phyloP scores from a whole-genome alignment of 2,329 filamentous ascomycete genomes.

The Lecanoromycetidae sp. region DNA sequence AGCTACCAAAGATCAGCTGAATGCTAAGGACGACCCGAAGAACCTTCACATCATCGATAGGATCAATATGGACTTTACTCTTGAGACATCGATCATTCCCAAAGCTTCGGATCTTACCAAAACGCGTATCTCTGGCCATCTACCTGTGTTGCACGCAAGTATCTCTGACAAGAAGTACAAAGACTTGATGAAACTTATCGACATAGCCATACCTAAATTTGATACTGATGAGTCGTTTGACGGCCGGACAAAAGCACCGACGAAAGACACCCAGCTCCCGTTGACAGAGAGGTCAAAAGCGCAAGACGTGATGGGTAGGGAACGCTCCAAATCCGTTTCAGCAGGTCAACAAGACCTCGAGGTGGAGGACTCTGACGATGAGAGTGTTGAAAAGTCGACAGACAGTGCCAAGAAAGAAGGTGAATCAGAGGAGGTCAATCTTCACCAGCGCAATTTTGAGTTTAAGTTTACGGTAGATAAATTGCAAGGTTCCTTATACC shows the following conservation, averaged over 20 bases:
- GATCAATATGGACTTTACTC: constrained; percentile 92
- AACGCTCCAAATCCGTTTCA: constrained; percentile 60
- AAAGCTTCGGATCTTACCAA: constrained; percentile 89
- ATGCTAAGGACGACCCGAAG: constrained; percentile 52
- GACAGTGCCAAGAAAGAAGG: constrained; percentile 25
- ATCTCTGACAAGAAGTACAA: constrained; percentile 96
- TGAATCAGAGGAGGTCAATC: constrained; percentile 44
- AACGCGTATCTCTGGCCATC: constrained; percentile 76
- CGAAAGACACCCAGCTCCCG: constrained; percentile 27
- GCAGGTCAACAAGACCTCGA: constrained; percentile 67
- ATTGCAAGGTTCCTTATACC: constrained; percentile 82
- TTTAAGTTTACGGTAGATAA: constrained; percentile 94
- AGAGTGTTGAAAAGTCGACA: constrained; percentile 55
- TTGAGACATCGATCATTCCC: constrained; percentile 95
- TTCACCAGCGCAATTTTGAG: constrained; percentile 86
- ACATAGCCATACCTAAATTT: constrained; percentile 85
- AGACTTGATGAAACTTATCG: constrained; percentile 87
- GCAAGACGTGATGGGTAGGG: constrained; percentile 27
- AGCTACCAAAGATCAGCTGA: constrained; percentile 72
- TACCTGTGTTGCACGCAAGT: constrained; percentile 82
- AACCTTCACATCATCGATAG: constrained; percentile 85
- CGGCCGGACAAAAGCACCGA: constrained; percentile 20
- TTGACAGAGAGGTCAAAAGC: constrained; percentile 29
- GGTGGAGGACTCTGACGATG: constrained; percentile 57
- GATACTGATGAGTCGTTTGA: constrained; percentile 37